These are phyloP conservation scores for Orbilia oligospora DNA, from an alignment of 2,329 filamentous ascomycete species.

Conservation along the genomic window DNA sequence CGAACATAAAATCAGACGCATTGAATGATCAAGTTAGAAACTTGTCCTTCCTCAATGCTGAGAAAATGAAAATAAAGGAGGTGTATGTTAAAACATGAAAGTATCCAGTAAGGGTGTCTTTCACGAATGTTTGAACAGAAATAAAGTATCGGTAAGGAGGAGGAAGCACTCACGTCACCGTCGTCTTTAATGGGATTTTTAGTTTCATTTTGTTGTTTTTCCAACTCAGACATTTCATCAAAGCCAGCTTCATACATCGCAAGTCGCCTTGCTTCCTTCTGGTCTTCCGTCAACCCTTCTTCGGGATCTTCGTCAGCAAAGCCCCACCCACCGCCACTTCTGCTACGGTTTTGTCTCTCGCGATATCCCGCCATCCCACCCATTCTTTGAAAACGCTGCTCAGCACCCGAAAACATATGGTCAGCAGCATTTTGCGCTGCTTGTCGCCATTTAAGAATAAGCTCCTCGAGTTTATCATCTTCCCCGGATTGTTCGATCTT, in stretches of 20 bases:
- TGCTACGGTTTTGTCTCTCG: slow-evolving; percentile 45
- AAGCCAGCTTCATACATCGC: slow-evolving; percentile 57
- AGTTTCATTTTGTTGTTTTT: slow-evolving; percentile 44
- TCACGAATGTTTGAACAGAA: background rate
- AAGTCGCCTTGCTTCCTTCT: slow-evolving; percentile 47
- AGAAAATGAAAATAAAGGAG: background rate
- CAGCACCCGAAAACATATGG: slow-evolving; percentile 62
- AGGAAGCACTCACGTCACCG: slow-evolving; percentile 45
- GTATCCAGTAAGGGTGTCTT: slow-evolving; percentile 38
- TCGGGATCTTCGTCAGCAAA: slow-evolving; percentile 52
- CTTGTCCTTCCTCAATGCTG: slow-evolving; percentile 55
- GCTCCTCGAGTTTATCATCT: slow-evolving; percentile 61
- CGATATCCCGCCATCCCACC: slow-evolving; percentile 59
- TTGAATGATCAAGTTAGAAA: slow-evolving; percentile 56
- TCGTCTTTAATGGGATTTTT: slow-evolving; percentile 34
- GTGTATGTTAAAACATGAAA: slow-evolving; percentile 18
- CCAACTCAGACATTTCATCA: slow-evolving; percentile 47
- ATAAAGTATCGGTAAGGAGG: background rate
- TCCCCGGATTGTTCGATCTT: slow-evolving; percentile 63
- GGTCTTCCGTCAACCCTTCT: slow-evolving; percentile 43
- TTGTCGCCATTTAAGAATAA: slow-evolving; percentile 62
- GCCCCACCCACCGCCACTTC: slow-evolving; percentile 40
- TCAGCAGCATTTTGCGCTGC: slow-evolving; percentile 62
- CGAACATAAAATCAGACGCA: slow-evolving; percentile 53
- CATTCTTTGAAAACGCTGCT: slow-evolving; percentile 63